Percentiles rank a stretch among this genome's conserved stretches.
phyloP scores from a whole-genome alignment of 345 rosid genomes.

The Carallia pectinifolia region DNA sequence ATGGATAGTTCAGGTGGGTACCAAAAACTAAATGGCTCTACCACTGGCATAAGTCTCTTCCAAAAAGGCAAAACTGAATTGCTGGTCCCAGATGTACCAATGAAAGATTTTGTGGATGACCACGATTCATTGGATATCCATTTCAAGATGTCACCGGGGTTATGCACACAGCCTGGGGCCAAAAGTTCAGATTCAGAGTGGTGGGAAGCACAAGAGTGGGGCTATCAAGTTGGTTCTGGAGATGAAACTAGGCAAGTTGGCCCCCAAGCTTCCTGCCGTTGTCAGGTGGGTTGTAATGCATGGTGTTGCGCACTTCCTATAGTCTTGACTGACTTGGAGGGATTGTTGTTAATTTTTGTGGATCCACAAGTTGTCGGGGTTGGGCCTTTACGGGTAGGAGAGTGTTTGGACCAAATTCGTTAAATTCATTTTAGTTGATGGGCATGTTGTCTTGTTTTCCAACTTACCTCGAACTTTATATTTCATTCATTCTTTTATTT shows the following conservation, averaged over 20 bases:
- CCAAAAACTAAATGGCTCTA: conserved; percentile 39
- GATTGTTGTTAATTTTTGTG: no score
- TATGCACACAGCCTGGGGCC: conserved; percentile 32
- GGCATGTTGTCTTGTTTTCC: no score
- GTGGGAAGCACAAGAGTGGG: conserved; percentile 92
- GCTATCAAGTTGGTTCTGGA: conserved; percentile 52
- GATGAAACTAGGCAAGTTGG: conserved; percentile 86
- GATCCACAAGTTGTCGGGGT: no score
- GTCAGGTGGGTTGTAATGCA: conserved; percentile 68
- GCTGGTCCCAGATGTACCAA: conserved; percentile 56
- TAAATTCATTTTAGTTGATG: no score
- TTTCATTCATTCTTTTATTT: no score
- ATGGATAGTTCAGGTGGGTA: conserved; percentile 43
- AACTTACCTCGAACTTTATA: no score
- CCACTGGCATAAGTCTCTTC: conserved; percentile 44
- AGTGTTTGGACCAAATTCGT: no score
- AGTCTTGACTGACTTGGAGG: no score
- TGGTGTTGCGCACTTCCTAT: no score
- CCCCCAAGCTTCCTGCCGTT: conserved; percentile 81
- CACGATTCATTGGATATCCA: conserved; percentile 36
- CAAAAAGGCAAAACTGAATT: conserved; percentile 59
- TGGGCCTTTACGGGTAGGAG: no score
- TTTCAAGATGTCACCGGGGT: conserved; percentile 28
- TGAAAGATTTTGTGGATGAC: conserved; percentile 92
- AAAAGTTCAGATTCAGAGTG: conserved; percentile 59